Percentiles rank a stretch among this genome's conserved stretches.
phyloP scores from a whole-genome alignment of 371 early-diverging fungal species.

The Enterospora canceri region DNA sequence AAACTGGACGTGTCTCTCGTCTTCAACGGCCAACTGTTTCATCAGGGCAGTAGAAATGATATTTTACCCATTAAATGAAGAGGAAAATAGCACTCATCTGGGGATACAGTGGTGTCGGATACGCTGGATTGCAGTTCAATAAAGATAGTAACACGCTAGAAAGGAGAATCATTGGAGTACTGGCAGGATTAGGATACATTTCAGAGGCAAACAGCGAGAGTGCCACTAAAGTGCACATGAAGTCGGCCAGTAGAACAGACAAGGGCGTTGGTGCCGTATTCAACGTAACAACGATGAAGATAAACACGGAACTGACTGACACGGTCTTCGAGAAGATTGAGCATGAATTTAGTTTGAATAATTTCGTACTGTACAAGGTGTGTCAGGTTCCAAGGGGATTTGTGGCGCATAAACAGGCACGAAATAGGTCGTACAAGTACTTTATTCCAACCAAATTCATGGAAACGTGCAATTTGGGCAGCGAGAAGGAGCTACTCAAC shows the following conservation, averaged over 20 bases:
- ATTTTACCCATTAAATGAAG: conserved; percentile 32
- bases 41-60: neutral
- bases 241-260: conserved; percentile 85
- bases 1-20: too few relatives aligned
- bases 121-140: conserved; percentile 51
- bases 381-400: conserved; percentile 66
- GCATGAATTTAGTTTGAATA: conserved; percentile 66
- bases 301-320: conserved; percentile 25
- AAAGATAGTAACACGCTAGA: conserved; percentile 51
- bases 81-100: conserved; percentile 46
- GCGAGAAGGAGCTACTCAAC: conserved; percentile 11
- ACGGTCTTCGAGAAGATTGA: conserved; percentile 59
- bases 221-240: conserved; percentile 61
- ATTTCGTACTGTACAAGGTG: conserved; percentile 61
- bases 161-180: conserved; percentile 29
- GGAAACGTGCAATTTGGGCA: too few relatives aligned
- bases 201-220: conserved; percentile 40
- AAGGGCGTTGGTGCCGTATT: conserved; percentile 97
- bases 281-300: conserved; percentile 74
- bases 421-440: conserved; percentile 87
- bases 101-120: conserved; percentile 53
- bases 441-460: conserved; percentile 77
- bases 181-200: conserved; percentile 18
- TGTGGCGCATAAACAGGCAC: conserved; percentile 74
- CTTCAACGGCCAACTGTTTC: too few relatives aligned